These are phyloP conservation scores for Colletotrichum caudatum DNA, from an alignment of 2,329 filamentous ascomycete genomes.

Conservation along the genomic window DNA sequence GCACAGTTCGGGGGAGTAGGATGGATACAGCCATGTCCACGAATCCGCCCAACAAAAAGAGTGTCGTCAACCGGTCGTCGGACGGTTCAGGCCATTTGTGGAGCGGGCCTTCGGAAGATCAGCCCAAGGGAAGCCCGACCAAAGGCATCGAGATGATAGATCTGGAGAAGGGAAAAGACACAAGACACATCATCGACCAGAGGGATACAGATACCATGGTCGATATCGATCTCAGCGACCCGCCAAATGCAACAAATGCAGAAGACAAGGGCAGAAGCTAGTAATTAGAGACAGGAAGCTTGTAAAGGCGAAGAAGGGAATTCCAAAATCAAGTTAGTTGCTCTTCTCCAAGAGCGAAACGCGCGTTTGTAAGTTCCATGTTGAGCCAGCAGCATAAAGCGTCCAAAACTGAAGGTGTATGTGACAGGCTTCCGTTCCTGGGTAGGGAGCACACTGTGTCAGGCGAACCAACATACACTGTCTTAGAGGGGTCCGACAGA, in stretches of 20 bases:
- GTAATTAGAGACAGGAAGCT: not conserved
- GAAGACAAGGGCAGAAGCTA: not conserved
- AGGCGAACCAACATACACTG: not conserved
- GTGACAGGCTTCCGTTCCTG: not conserved
- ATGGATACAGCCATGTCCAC: not conserved
- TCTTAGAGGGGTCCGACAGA: not conserved
- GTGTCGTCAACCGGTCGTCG: not conserved
- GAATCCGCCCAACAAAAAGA: slow-evolving; percentile 1
- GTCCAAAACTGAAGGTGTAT: not conserved
- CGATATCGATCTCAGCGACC: not conserved
- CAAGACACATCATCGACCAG: not conserved
- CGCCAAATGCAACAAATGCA: not conserved
- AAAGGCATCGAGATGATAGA: slow-evolving; percentile 27
- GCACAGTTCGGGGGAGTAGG: not conserved
- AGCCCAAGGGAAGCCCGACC: not conserved
- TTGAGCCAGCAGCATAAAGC: no score
- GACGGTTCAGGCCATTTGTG: not conserved
- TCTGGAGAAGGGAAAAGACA: slow-evolving; percentile 13
- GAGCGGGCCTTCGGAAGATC: not conserved
- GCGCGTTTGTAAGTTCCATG: no score
- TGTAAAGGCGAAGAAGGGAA: not conserved
- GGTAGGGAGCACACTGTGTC: not conserved
- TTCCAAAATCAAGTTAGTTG: no score
- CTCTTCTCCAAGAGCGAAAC: not conserved
- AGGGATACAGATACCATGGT: not conserved